Conservation (phyloP, 2,329 filamentous ascomycete genomes). For the Penicillium sp. region DNA sequence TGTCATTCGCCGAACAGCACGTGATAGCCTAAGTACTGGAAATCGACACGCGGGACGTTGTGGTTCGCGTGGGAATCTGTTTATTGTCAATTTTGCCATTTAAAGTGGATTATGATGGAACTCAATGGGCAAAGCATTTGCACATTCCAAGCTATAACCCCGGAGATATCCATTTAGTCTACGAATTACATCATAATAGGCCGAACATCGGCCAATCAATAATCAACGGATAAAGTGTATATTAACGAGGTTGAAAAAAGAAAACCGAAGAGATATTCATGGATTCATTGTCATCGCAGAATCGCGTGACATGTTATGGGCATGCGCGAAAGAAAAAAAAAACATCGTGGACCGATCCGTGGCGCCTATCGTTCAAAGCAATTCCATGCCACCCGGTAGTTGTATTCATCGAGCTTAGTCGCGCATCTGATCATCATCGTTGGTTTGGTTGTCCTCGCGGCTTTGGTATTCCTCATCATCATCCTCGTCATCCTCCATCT, state of each 20-base stretch:
- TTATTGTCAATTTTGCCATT: neutral
- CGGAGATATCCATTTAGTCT: neutral
- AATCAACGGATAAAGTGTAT: neutral
- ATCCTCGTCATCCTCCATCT: slow-evolving; percentile 61
- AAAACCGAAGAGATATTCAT: slow-evolving; percentile 13
- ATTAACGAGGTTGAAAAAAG: neutral
- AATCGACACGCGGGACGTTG: neutral
- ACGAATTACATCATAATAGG: neutral
- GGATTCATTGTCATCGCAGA: slow-evolving; percentile 19
- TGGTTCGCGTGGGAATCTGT: neutral
- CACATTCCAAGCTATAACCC: neutral
- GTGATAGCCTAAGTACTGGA: slow-evolving; percentile 15
- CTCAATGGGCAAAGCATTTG: neutral
- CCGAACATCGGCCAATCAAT: neutral
- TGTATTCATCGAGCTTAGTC: slow-evolving; percentile 30
- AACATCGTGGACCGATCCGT: slow-evolving; percentile 6
- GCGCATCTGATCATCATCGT: slow-evolving; percentile 42
- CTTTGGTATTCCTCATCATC: slow-evolving; percentile 44
- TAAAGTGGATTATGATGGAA: neutral
- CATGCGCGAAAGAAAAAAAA: slow-evolving; percentile 2
- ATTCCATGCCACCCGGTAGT: slow-evolving; percentile 14
- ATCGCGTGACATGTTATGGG: slow-evolving; percentile 8
- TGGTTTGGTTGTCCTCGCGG: slow-evolving; percentile 28
- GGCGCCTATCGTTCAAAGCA: slow-evolving; percentile 21
- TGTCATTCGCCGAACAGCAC: slow-evolving; percentile 12